Evolutionary conservation across 805 yeast genomes (phyloP), one percentile per base, ranked within the genome.

Genomic region (Candida arabinofermentans): DNA sequence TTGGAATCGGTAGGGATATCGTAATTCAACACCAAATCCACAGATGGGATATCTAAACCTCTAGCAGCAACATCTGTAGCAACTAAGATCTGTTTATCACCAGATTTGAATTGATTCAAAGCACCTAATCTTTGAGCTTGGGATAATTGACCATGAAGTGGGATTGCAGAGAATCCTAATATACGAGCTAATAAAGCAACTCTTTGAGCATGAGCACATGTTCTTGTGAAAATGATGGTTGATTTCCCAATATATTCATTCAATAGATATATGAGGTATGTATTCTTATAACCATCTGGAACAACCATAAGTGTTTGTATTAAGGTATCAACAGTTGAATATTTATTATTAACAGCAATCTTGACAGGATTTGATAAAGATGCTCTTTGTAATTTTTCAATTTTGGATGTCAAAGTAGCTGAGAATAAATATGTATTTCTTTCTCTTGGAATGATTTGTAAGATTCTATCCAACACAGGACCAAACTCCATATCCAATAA

Each of bases 1-100:
- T 93, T 96, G 3, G 98, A 86, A 58, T 93, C 97, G 0, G 93
- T 89, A 5, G 99, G 99, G 19, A 93, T 78, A 57, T 93, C 98
- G 57, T 77, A 93, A 60, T 93, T 93, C 21, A 93, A 67, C 21
- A 93, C 98, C 52, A 93, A 70, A 57, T 83, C 91, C 3, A 93
- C 99, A 8, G 79, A 73, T 9, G 98, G 99, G 42, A 93, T 93
- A 73, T 93, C 99, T 50, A 93, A 74, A 62, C 99, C 99, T 77
- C 99, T 80, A 23, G 96, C 83, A 2, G 96, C 99, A 18, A 93
- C 97, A 62, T 85, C 95, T 2, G 95, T 85, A 12, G 93, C 93
- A 9, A 85, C 85, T 34, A 85, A 64, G 39, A 85, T 83, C 39
- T 74, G 73, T 53, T 82, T 72, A 37, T 73, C 76, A 9, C 90